Evolutionary conservation across 2,329 filamentous ascomycete genomes (phyloP).

Genomic region (Shiraia sp.): DNA sequence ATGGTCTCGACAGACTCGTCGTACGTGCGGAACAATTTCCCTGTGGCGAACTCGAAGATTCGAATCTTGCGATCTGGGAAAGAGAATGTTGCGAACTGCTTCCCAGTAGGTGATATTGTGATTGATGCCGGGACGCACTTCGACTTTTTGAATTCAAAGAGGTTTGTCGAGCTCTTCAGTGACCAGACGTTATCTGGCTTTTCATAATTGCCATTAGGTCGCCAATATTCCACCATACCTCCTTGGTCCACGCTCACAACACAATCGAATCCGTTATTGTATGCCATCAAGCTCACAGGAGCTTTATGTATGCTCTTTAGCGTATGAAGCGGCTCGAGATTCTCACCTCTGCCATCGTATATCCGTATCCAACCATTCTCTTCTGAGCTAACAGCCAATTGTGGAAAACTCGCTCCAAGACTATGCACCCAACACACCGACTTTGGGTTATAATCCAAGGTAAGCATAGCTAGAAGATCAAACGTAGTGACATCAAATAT

Average conservation of each 20-base stretch:
- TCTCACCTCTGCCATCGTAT: slow-evolving; percentile 89
- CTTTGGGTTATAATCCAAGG: slow-evolving; percentile 73
- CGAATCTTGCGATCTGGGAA: slow-evolving; percentile 92
- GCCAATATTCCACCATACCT: slow-evolving; percentile 98
- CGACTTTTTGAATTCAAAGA: slow-evolving; percentile 95
- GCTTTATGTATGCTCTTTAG: slow-evolving; percentile 79
- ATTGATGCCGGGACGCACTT: slow-evolving; percentile 83
- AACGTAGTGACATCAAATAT: slow-evolving; percentile 82
- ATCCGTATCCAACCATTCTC: slow-evolving; percentile 73
- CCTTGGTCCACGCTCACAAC: slow-evolving; percentile 86
- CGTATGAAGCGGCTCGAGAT: slow-evolving; percentile 73
- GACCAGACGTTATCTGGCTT: slow-evolving; percentile 91
- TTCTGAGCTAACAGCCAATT: slow-evolving; percentile 82
- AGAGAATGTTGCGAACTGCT: slow-evolving; percentile 85
- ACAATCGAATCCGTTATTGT: slow-evolving; percentile 87
- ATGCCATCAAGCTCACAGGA: slow-evolving; percentile 82
- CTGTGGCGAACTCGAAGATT: slow-evolving; percentile 88
- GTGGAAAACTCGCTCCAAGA: slow-evolving; percentile 82
- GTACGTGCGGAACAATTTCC: slow-evolving; percentile 87
- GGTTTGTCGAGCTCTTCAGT: slow-evolving; percentile 88
- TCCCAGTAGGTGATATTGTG: slow-evolving; percentile 81
- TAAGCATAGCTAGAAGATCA: slow-evolving; percentile 66
- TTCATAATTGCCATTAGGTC: slow-evolving; percentile 76
- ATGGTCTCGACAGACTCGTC: slow-evolving; percentile 90
- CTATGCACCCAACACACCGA: slow-evolving; percentile 89